phyloP scores from a whole-genome alignment of 371 early-diverging fungal genomes.

The Batkoa obscura region DNA sequence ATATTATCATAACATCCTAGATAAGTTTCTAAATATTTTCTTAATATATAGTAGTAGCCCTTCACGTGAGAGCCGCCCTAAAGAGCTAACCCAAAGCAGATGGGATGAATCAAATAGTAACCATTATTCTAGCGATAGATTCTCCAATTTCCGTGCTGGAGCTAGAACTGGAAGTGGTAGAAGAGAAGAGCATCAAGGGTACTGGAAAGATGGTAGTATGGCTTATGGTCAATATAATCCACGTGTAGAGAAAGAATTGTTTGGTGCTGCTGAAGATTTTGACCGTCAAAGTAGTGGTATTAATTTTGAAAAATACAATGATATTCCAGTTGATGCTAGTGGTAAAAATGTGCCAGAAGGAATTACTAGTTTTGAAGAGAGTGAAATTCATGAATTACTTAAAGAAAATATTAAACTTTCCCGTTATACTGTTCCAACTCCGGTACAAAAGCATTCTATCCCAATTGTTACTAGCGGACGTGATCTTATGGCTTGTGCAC shows the following conservation, averaged over 20 bases:
- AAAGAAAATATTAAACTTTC: constrained; percentile 81
- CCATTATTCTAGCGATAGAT: constrained; percentile 4
- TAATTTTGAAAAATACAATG: constrained; percentile 93
- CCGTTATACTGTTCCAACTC: constrained; percentile 83
- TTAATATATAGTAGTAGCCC: background rate
- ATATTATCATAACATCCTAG: background rate
- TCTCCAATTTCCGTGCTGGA: constrained; percentile 20
- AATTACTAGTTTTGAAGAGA: constrained; percentile 22
- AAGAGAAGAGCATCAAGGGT: constrained; percentile 23
- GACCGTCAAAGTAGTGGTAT: constrained; percentile 68
- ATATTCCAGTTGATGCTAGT: constrained; percentile 87
- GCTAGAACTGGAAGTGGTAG: constrained; percentile 23
- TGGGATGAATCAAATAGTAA: background rate
- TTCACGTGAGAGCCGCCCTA: background rate
- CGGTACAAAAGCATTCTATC: constrained; percentile 86
- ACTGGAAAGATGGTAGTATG: constrained; percentile 55
- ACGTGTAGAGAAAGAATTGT: constrained; percentile 57
- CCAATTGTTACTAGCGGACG: constrained; percentile 62
- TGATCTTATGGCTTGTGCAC: constrained; percentile 77
- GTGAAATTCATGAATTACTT: constrained; percentile 70
- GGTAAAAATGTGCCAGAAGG: constrained; percentile 49
- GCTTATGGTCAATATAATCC: constrained; percentile 47
- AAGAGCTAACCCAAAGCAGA: background rate
- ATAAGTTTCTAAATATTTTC: background rate
- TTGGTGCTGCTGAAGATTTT: constrained; percentile 42